Evolutionary conservation across 192 early-diverging fungal genomes (phyloP).

Genomic region (Dissophora globulifera): DNA sequence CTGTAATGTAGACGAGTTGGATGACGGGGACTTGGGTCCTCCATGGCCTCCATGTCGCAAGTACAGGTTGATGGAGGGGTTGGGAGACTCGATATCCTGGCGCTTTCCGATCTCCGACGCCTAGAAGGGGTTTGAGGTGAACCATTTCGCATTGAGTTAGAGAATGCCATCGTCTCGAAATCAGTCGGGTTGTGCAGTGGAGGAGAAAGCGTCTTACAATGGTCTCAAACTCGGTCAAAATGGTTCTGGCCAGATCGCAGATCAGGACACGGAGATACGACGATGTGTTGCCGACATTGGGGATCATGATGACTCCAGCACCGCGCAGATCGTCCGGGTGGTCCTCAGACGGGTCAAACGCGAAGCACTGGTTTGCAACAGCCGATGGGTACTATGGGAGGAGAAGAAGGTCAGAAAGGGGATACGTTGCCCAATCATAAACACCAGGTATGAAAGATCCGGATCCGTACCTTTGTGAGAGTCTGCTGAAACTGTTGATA

Average conservation of each 20-base stretch:
- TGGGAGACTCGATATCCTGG: conserved; percentile 64
- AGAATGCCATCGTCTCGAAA: not conserved
- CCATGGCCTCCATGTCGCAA: conserved; percentile 19
- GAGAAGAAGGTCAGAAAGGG: not conserved
- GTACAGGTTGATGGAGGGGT: conserved; percentile 29
- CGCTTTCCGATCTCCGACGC: conserved; percentile 68
- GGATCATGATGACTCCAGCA: conserved; percentile 78
- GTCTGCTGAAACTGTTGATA: conserved; percentile 69
- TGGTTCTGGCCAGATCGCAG: conserved; percentile 79
- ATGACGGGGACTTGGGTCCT: conserved; percentile 13
- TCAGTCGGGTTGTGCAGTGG: not conserved
- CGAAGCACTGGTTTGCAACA: conserved; percentile 78
- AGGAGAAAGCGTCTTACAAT: conserved; percentile 57
- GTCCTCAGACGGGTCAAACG: conserved; percentile 81
- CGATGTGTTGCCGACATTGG: conserved; percentile 79
- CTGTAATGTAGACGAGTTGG: conserved; percentile 17
- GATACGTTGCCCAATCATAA: too few species aligned
- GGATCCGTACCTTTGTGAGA: conserved; percentile 64
- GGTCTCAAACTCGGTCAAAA: conserved; percentile 72
- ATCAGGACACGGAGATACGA: conserved; percentile 84
- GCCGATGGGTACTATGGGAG: conserved; percentile 71
- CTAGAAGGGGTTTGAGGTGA: too few species aligned
- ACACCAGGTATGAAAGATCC: too few species aligned
- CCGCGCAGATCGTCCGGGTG: conserved; percentile 77
- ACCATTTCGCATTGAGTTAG: too few species aligned